phyloP scores from a whole-genome alignment of 148 eudicot species.

The Rhododendron molle region DNA sequence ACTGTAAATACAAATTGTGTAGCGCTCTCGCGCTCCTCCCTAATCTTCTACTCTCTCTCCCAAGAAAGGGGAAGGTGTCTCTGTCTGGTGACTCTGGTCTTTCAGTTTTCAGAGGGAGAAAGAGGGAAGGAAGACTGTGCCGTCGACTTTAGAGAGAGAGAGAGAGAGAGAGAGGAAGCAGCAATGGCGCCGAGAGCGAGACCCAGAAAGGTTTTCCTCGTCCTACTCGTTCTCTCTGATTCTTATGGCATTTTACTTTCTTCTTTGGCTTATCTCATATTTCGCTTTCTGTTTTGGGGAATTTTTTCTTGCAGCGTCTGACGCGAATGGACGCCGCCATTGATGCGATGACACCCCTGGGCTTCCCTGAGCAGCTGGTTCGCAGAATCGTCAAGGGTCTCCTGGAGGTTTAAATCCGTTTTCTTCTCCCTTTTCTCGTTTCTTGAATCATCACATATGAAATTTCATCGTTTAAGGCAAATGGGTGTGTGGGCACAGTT shows the following conservation, averaged over 20 bases:
- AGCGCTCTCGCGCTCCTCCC: too few species aligned
- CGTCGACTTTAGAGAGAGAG: background rate
- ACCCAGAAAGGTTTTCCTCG: slow-evolving; percentile 3
- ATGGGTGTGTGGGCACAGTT: background rate
- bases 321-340: slow-evolving; percentile 16
- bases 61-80: background rate
- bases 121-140: background rate
- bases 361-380: background rate
- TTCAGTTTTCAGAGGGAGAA: background rate
- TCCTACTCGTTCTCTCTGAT: background rate
- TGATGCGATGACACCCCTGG: background rate
- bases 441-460: background rate
- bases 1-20: too few species aligned
- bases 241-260: background rate
- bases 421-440: background rate
- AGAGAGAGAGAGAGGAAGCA: background rate
- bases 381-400: background rate
- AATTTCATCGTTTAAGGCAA: background rate
- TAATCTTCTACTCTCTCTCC: too few species aligned
- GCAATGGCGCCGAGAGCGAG: slow-evolving; percentile 13
- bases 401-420: background rate
- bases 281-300: background rate
- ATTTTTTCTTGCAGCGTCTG: background rate
- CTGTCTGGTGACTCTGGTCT: background rate
- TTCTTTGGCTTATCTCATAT: background rate